Percentiles rank a stretch among this genome's conserved stretches.
phyloP scores from a whole-genome alignment of 1,284 basidiomycete species.

The Ustilago trichophora region DNA sequence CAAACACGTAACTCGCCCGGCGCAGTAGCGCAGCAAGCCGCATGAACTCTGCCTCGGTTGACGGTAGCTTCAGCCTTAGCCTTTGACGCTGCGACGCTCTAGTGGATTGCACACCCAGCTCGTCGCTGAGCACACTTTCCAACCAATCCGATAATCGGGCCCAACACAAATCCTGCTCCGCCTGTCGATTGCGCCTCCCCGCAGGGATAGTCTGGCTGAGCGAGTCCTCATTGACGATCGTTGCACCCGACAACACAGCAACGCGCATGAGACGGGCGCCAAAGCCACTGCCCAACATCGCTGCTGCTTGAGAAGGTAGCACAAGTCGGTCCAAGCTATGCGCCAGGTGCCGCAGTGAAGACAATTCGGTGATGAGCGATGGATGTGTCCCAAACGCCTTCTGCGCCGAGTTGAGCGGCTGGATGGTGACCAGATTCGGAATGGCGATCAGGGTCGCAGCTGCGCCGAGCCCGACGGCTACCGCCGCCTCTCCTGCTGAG shows the following conservation, averaged over 20 bases:
- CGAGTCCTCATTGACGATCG: constrained; percentile 43
- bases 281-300: constrained; percentile 38
- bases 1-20: constrained; percentile 21
- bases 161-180: constrained; percentile 46
- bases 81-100: not conserved
- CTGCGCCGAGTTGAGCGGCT: constrained; percentile 33
- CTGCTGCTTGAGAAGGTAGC: constrained; percentile 48
- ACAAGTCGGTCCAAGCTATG: constrained; percentile 42
- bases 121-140: constrained; percentile 44
- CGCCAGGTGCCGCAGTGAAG: constrained; percentile 46
- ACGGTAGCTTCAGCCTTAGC: constrained; percentile 17
- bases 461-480: constrained; percentile 1
- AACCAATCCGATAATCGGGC: constrained; percentile 45
- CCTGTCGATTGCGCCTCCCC: constrained; percentile 14
- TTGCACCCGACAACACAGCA: constrained; percentile 37
- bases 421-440: constrained; percentile 44
- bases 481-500: constrained; percentile 5
- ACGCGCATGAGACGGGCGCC: constrained; percentile 43
- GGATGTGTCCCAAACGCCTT: constrained; percentile 38
- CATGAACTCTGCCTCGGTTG: constrained; percentile 26
- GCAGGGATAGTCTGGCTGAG: constrained; percentile 36
- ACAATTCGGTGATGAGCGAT: constrained; percentile 45
- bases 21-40: constrained; percentile 22
- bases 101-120: constrained; percentile 23
- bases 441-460: constrained; percentile 21